Conservation (phyloP, 2,329 filamentous ascomycete genomes). For the Pseudophaeomoniella oleicola region DNA sequence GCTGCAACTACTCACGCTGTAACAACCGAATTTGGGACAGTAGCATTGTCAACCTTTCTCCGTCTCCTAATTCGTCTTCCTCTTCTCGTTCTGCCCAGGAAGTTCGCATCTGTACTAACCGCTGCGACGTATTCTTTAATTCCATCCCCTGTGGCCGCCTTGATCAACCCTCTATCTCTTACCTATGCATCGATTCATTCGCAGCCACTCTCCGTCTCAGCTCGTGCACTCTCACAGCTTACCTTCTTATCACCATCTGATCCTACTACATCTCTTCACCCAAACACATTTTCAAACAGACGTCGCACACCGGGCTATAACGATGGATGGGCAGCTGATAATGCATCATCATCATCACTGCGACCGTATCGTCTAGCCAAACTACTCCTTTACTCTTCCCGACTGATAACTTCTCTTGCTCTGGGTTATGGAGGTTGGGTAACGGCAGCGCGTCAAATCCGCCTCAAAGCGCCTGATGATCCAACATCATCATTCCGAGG, state of each 20-base stretch:
- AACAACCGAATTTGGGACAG: slow-evolving; percentile 80
- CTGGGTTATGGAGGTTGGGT: slow-evolving; percentile 97
- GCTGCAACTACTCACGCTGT: slow-evolving; percentile 70
- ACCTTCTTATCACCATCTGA: slow-evolving; percentile 60
- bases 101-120: slow-evolving; percentile 53
- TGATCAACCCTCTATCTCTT: slow-evolving; percentile 82
- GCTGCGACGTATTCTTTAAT: slow-evolving; percentile 66
- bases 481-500: slow-evolving; percentile 39
- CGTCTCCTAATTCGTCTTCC: slow-evolving; percentile 71
- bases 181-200: slow-evolving; percentile 93
- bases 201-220: slow-evolving; percentile 61
- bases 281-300: slow-evolving; percentile 26
- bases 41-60: slow-evolving; percentile 75
- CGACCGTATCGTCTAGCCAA: slow-evolving; percentile 84
- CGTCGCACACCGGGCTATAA: slow-evolving; percentile 19
- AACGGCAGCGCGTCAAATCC: slow-evolving; percentile 67
- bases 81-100: slow-evolving; percentile 65
- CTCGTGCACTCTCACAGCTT: slow-evolving; percentile 67
- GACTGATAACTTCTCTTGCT: slow-evolving; percentile 78
- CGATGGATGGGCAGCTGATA: slow-evolving; percentile 18
- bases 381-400: slow-evolving; percentile 75
- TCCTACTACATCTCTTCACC: slow-evolving; percentile 52
- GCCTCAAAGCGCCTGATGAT: slow-evolving; percentile 40
- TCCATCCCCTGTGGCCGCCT: slow-evolving; percentile 67
- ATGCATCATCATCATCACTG: slow-evolving; percentile 39